Percentiles rank a stretch among this genome's conserved stretches.
Evolutionary conservation across 1,284 basidiomycete species (phyloP).

Genomic region (Trametes pubescens): DNA sequence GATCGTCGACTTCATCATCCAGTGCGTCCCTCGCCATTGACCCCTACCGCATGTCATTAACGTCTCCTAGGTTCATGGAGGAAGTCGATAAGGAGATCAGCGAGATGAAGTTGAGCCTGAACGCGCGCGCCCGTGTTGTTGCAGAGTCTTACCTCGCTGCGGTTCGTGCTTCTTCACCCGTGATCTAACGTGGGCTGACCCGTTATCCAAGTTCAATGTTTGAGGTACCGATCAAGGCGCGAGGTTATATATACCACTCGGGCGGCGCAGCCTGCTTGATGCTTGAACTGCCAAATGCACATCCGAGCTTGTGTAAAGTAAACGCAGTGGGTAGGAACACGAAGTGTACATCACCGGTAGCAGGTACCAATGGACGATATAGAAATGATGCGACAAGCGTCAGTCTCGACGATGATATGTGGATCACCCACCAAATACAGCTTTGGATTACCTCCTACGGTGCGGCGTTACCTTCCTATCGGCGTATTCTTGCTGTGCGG

Average conservation of each 20-base stretch:
- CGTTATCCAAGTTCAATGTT: constrained; percentile 34
- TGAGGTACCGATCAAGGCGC: constrained; percentile 9
- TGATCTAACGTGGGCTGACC: not conserved
- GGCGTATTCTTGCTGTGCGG: too few species aligned
- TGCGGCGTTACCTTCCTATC: too few species aligned
- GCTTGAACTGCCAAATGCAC: not conserved
- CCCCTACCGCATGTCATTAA: not conserved
- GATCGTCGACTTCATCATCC: constrained; percentile 99
- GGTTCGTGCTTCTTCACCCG: constrained; percentile 51
- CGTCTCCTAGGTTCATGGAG: constrained; percentile 86
- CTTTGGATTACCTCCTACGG: too few species aligned
- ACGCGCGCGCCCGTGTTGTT: constrained; percentile 96
- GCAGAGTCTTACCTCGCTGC: constrained; percentile 89
- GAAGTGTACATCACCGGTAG: constrained; percentile 23
- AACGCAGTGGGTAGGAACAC: constrained; percentile 22
- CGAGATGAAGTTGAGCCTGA: constrained; percentile 91
- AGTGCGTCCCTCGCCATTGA: constrained; percentile 56
- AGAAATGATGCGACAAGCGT: not conserved
- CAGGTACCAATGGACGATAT: not conserved
- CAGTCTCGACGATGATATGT: too few species aligned
- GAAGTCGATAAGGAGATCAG: constrained; percentile 95
- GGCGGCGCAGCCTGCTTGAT: not conserved
- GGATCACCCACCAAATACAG: too few species aligned
- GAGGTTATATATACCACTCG: constrained; percentile 12
- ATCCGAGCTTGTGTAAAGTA: constrained; percentile 23